These are phyloP conservation scores for Botryosphaeria dothidea DNA, from an alignment of 2,329 filamentous ascomycete species.

Conservation along the genomic window DNA sequence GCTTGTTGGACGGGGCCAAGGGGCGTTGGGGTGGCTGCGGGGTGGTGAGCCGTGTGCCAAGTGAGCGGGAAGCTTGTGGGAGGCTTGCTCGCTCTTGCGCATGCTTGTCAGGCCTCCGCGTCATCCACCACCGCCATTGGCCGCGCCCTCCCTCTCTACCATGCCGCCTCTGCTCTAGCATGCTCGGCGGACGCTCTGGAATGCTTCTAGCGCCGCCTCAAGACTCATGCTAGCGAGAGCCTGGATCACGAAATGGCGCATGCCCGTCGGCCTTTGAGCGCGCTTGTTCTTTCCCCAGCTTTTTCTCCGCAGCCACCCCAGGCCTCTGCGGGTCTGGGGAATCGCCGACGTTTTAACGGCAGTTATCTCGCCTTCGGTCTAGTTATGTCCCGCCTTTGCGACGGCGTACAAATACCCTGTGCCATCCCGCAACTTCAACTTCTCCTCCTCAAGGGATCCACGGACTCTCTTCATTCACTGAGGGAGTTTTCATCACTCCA, in stretches of 20 bases:
- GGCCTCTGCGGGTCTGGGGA: not conserved
- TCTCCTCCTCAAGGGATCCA: not conserved
- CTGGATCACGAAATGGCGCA: constrained; percentile 1
- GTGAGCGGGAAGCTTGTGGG: not conserved
- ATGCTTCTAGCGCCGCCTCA: constrained; percentile 3
- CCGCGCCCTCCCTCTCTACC: not conserved
- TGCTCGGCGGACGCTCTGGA: constrained; percentile 8
- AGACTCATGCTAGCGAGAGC: not conserved
- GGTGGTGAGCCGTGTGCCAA: constrained; percentile 1
- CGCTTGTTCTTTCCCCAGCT: constrained; percentile 7
- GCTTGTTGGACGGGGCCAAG: not conserved
- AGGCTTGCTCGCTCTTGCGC: not conserved
- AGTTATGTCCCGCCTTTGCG: not conserved
- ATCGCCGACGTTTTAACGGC: not conserved
- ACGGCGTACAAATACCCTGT: constrained; percentile 11
- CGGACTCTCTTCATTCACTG: constrained; percentile 1
- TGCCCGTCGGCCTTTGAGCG: not conserved
- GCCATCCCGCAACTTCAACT: not conserved
- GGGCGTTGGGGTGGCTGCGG: not conserved
- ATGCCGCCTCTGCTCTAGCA: not conserved
- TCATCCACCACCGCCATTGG: not conserved
- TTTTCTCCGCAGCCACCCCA: not conserved
- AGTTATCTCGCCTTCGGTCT: not conserved
- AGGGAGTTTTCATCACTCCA: not conserved
- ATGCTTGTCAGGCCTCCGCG: not conserved